Evolutionary conservation across 169 alveolate genomes (phyloP).

Genomic region (Babesia caballi): DNA sequence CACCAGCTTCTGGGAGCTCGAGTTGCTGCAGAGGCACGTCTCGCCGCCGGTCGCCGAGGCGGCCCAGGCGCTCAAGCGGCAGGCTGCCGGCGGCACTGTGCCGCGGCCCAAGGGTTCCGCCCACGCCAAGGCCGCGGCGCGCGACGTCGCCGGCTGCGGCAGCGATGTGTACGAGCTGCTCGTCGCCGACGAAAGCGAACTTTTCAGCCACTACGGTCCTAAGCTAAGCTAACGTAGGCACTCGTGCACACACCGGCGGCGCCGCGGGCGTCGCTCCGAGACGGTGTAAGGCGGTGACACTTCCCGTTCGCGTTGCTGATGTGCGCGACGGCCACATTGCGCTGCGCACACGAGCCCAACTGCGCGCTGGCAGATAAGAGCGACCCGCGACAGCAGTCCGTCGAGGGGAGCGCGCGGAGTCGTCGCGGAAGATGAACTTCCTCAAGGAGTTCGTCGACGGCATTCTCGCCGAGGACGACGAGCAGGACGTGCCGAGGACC

Average conservation of each 20-base stretch:
- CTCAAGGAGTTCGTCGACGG: slow-evolving; percentile 67
- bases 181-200: neutral
- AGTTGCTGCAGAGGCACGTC: slow-evolving; percentile 22
- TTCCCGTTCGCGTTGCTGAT: too few relatives aligned
- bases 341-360: too few relatives aligned
- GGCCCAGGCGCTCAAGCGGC: neutral
- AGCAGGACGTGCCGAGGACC: neutral
- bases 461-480: slow-evolving; percentile 58
- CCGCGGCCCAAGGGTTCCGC: neutral
- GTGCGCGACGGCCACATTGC: too few relatives aligned
- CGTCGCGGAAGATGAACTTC: slow-evolving; percentile 56
- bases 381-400: too few relatives aligned
- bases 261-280: too few relatives aligned
- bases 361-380: too few relatives aligned
- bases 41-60: neutral
- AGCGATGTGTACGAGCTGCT: slow-evolving; percentile 17
- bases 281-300: too few relatives aligned
- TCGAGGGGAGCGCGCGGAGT: too few relatives aligned
- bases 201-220: slow-evolving; percentile 12
- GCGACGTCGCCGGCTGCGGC: slow-evolving; percentile 13
- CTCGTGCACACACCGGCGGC: too few relatives aligned
- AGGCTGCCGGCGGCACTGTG: neutral
- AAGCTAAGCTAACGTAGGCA: neutral
- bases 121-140: neutral
- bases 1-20: slow-evolving; percentile 58